Conservation (phyloP, 2,329 filamentous ascomycete species). For the Fusarium solani-melongenae region DNA sequence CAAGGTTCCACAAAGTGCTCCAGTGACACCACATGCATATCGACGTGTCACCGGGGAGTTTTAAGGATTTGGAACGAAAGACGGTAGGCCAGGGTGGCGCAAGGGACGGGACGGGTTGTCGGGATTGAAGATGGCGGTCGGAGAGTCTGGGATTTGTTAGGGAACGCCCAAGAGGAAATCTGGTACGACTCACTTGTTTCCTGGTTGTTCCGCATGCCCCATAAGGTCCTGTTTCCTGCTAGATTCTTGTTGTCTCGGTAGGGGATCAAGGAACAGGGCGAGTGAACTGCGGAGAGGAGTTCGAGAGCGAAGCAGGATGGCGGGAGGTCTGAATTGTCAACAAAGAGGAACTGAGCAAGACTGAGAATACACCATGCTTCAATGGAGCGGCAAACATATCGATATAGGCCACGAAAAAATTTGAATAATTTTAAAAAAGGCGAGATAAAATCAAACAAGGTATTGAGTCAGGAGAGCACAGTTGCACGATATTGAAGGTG, state of each 20-base stretch:
- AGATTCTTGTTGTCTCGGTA: too few species aligned
- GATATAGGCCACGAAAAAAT: too few species aligned
- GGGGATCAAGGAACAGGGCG: not conserved
- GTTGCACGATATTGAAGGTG: not conserved
- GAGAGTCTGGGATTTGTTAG: not conserved
- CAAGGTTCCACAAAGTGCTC: not conserved
- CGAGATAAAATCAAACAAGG: not conserved
- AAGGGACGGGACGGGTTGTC: not conserved
- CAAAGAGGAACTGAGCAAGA: not conserved
- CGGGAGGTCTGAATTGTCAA: not conserved
- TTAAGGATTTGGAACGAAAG: not conserved
- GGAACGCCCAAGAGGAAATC: too few species aligned
- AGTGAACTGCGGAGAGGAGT: not conserved
- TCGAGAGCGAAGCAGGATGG: not conserved
- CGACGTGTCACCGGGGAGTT: not conserved
- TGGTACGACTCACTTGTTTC: not conserved
- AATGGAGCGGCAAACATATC: not conserved
- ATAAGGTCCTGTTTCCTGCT: not conserved
- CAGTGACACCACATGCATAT: not conserved
- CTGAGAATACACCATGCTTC: not conserved
- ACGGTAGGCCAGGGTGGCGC: too few species aligned
- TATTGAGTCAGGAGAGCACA: not conserved
- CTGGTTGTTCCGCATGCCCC: not conserved
- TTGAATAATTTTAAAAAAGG: not conserved
- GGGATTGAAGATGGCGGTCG: not conserved